Evolutionary conservation across 73 alveolate species (phyloP), one percentile per base, ranked within the genome.

Genomic region (Paramecium sexaurelia): DNA sequence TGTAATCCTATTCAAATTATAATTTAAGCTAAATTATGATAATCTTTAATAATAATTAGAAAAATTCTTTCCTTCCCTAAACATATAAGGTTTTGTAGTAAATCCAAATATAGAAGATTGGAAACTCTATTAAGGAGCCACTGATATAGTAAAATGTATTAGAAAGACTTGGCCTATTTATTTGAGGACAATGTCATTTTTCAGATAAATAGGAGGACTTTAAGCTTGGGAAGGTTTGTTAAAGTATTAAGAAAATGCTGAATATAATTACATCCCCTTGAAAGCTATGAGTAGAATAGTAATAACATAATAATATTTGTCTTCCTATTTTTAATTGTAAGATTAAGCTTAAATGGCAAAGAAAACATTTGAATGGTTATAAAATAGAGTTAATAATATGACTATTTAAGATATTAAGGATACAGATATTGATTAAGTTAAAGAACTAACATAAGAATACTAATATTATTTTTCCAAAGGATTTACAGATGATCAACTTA

Each of bases 351-450:
- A 45, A 45, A 83, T 56, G 88, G 91, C 75, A n/a, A 85, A 45
- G 75, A 67, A 22, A 15, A 39, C 55, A 41, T 40, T 78, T 3
- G 90, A 78, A 7, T 95, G 67, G 66, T 95, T 11, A 13, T 84
- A 36, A 43, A 40, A 24, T n/a, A 83, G 98, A 40, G 75, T 93
- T 0, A 96, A 94, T 8, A 94, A 61, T 36, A 17, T 95, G 43
- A 55, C 94, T 6, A 92, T 69, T 10, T 40, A 43, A 55, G 98
- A 95, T 33, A 91, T 95, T 4, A 95, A 95, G 47, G 97, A 94
- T 33, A 75, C 92, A 9, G 96, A 93, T 37, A 94, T 85, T 29
- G 95, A 94, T 43, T 35, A 67, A 26, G 66, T 92, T 5, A 83
- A 40, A 35, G 98, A 93, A 11, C 32, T 73, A 1, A 55, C 94